Evolutionary conservation across 2,329 filamentous ascomycete species (phyloP), one percentile per base, ranked within the genome.

Genomic region (Davidsoniella virescens): DNA sequence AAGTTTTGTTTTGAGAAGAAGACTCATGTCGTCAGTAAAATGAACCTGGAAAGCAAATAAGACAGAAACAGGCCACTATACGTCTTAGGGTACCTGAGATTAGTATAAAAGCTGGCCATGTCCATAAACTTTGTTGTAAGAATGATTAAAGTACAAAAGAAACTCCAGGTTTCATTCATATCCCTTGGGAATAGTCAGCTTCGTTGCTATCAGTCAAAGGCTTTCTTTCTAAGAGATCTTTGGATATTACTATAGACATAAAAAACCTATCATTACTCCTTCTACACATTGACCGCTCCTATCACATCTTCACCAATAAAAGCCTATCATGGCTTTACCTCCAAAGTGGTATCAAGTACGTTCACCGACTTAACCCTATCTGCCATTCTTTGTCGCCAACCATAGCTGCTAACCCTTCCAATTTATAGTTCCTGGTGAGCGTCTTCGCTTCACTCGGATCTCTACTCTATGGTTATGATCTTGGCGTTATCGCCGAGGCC

Each of bases 391-490:
- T 16, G 23, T 4, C 9, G 7, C 5, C 23, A 9, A 36, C 43
- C 33, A 33, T 39, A n/a, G 45, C 16, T 3, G 3, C 25, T 26
- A 33, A 23, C 16, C 29, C 43, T 39, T 9, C n/a, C n/a, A n/a
- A 36, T 33, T 52, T 26, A 38, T 58, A 75, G 63, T 73, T 72
- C 57, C 67, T 74, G 47, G 68, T 73, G 36, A 66, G 68, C 58
- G 64, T 72, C 26, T 76, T 76, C 58, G 73, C 72, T 55, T 75
- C 73, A 18, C 63, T 76, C 40, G 73, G 73, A 41, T 75, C 71
- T 4, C 64, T 75, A 44, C 66, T 73, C 29, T 77, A 64, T 56
- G 73, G 73, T 46, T 76, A 76, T 57, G 73, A 76, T 58, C 63
- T 76, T 9, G 71, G 71, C 57, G 69, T 72, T 39, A 71, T 73